A percentile compares a stretch with the other conserved stretches of the same genome.
phyloP scores from a whole-genome alignment of 345 rosid genomes.

The Erucastrum elatum region DNA sequence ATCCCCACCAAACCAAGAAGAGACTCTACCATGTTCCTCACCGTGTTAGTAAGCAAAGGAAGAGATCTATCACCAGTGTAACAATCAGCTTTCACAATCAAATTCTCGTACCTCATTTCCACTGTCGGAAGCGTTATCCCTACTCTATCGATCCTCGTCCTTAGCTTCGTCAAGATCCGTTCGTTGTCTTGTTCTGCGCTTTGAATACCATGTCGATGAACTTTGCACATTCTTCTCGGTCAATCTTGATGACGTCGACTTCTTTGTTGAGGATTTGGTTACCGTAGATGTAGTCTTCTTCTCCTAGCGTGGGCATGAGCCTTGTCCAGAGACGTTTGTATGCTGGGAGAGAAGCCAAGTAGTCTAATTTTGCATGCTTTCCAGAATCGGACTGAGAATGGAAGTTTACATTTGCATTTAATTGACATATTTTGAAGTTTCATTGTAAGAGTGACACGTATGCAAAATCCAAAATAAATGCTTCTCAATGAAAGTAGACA shows the following conservation, averaged over 20 bases:
- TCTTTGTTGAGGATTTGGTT: constrained; percentile 43
- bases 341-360: no score
- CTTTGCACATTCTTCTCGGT: constrained; percentile 55
- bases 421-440: no score
- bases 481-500: no score
- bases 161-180: constrained; percentile 66
- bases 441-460: not conserved
- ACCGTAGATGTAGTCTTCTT: constrained; percentile 36
- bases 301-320: no score
- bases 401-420: no score
- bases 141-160: constrained; percentile 74
- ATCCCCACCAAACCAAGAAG: no score
- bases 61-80: constrained; percentile 36
- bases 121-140: constrained; percentile 74
- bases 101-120: constrained; percentile 61
- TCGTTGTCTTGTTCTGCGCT: constrained; percentile 90
- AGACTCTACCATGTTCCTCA: no score
- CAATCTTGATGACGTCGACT: constrained; percentile 79
- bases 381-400: no score
- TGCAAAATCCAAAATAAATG: no score
- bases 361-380: no score
- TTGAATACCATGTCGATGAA: constrained; percentile 74
- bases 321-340: no score
- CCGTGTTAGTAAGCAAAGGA: no score
- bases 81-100: constrained; percentile 68